Conservation (phyloP, 768 basidiomycete genomes). For the Suillus clintonianus region DNA sequence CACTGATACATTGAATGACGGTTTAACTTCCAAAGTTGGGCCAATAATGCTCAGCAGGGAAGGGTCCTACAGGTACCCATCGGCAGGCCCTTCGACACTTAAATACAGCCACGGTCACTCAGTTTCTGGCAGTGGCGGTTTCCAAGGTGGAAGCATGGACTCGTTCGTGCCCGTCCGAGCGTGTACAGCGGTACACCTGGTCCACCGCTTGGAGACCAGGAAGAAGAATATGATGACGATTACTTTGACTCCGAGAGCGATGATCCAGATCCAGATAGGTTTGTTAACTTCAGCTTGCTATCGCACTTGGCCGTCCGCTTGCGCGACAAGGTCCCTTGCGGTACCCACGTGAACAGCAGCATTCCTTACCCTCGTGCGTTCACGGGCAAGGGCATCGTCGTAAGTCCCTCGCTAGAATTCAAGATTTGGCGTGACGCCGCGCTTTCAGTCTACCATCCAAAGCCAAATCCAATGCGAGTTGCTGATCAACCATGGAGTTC, state of each 20-base stretch:
- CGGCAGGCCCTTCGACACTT: constrained; percentile 25
- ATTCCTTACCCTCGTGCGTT: constrained; percentile 90
- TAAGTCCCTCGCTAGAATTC: constrained; percentile 40
- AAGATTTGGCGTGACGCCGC: background rate
- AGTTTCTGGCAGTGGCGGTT: constrained; percentile 20
- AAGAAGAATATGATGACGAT: constrained; percentile 29
- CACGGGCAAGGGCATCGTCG: constrained; percentile 93
- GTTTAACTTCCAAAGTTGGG: constrained; percentile 13
- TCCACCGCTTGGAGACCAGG: constrained; percentile 18
- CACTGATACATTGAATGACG: constrained; percentile 9
- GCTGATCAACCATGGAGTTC: constrained; percentile 70
- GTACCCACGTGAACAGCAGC: constrained; percentile 88
- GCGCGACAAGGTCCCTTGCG: constrained; percentile 86
- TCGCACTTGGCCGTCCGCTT: constrained; percentile 88
- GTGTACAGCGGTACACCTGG: constrained; percentile 18
- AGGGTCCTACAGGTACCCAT: constrained; percentile 18
- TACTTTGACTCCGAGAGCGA: constrained; percentile 44
- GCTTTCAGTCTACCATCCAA: constrained; percentile 80
- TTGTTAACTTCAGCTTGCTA: constrained; percentile 86
- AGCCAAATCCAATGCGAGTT: constrained; percentile 84
- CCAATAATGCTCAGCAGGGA: constrained; percentile 16
- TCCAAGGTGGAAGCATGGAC: constrained; percentile 22
- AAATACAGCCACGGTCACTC: constrained; percentile 13
- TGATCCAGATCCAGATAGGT: constrained; percentile 72
- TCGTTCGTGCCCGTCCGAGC: constrained; percentile 25